Base-by-base conservation (phyloP, 306 rosid genomes). In the Arachis stenosperma region DNA sequence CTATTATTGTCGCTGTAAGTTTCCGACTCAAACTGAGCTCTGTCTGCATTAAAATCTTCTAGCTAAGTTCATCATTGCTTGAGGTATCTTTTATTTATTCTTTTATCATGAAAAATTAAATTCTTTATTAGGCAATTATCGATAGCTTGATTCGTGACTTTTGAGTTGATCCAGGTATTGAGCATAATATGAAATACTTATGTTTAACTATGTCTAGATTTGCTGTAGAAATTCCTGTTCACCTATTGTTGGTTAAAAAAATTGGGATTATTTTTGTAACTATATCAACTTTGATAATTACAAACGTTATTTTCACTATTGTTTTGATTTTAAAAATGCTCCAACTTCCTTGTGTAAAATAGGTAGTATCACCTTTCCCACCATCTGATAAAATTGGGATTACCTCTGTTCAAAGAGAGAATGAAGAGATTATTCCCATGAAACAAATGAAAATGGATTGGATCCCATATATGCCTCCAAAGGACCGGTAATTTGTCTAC, bases 351-450 rank as follows among this genome's bases (percentile, higher is more conserved):
- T 79, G 22, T 70, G 44, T 11, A 6, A 14, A 15, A 63, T 59
- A 88, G 93, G 86, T 92, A 61, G 91, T 87, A 58, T 90, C 97
- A 29, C 96, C 96, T 54, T 89, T 86, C 53, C 98, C 97, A 6
- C 98, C 97, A 39, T 93, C 97, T 61, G 89, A 86, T 79, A 86
- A 93, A 81, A 90, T 93, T 50, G 98, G 96, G 67, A 85, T 93
- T 42, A 86, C 88, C 81, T 93, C 97, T 2, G 98, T 93, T 78
- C 98, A 93, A 79, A 89, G 27, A 22, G 27, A 22, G 27, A 22
- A 22, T 22, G 27, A 22, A 22, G 27, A 22, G 27, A 22, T 22
- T 22, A 1, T 22, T 22, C 27, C 27, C 27, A 22, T 22, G 27
- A 22, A 22, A 22, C 27, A 22, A 22, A 22, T 22, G 27, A 22